Evolutionary conservation across 495 filamentous ascomycete species (phyloP).

Genomic region (Aspergillus sparsus): DNA sequence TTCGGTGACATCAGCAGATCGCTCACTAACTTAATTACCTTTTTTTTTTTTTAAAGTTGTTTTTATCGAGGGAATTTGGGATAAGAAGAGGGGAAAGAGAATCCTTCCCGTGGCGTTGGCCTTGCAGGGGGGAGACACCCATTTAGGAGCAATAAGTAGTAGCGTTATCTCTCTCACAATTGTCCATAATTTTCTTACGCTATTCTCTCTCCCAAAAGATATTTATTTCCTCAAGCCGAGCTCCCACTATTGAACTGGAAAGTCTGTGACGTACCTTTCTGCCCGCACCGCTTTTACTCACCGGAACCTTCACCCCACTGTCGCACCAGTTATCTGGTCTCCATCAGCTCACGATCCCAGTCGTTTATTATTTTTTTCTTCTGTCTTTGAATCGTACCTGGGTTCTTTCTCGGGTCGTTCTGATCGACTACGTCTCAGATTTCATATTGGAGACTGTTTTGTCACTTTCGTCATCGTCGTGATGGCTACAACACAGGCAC

Average conservation of each 20-base stretch:
- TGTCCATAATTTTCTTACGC: neutral
- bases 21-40: neutral
- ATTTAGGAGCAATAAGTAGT: neutral
- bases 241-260: neutral
- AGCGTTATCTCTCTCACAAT: neutral
- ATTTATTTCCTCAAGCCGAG: neutral
- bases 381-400: slow-evolving; percentile 14
- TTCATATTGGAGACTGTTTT: slow-evolving; percentile 11
- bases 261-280: slow-evolving; percentile 39
- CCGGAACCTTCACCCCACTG: slow-evolving; percentile 39
- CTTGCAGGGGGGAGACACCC: neutral
- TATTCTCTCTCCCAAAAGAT: neutral
- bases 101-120: neutral
- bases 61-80: neutral
- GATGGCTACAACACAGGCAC: slow-evolving; percentile 39
- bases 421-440: slow-evolving; percentile 8
- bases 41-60: no score
- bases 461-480: slow-evolving; percentile 12
- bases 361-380: slow-evolving; percentile 12
- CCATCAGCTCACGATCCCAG: slow-evolving; percentile 18
- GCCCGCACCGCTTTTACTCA: slow-evolving; percentile 49
- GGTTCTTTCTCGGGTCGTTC: slow-evolving; percentile 9
- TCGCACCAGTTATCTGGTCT: slow-evolving; percentile 22
- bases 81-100: neutral
- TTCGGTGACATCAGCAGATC: slow-evolving; percentile 26